Base-by-base conservation (phyloP, 2,329 filamentous ascomycete species). In the Chaetomium sp. region DNA sequence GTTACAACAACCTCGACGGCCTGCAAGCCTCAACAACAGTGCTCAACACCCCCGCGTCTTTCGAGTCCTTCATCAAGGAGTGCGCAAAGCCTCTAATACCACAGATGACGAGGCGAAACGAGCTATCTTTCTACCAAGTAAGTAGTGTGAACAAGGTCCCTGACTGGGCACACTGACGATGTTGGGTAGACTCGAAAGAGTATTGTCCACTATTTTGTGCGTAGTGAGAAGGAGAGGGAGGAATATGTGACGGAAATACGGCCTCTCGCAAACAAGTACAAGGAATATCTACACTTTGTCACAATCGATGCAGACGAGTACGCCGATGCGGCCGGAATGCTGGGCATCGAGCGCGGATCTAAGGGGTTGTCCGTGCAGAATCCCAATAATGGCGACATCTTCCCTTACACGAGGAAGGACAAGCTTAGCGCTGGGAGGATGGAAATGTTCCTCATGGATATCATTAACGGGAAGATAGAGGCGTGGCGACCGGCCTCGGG, bases 251-350 rank as follows among this genome's bases (percentile, higher is more conserved):
- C 69, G 0, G 70, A 73, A 6, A 74, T 83, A 57, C 72, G 74
- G 19, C 74, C 77, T 4, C 70, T 82, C 1, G 82, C 82, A 1
- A 78, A 78, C 65, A 78, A 77, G 67, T 82, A 81, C 70, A 67
- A 73, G 61, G 80, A 83, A 13, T 83, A 81, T 63, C 75, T 84
- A 13, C 74, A 72, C 62, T 84, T 84, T 65, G 78, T 81, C 4
- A 82, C 79, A 1, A 78, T 83, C 1, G 80, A 84, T 63, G 73
- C 75, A 0, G 64, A 69, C 33, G 80, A 83, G 65, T 83, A 83
- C 67, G 76, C 74, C 4, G 78, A 82, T 27, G 79, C 83, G 71
- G 70, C 75, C 1, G 64, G 69, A 8, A 73, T 74, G 45, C 71
- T 83, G 57, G 82, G 81, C 1, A 67, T 81, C 4, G 23, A 16